phyloP scores from a whole-genome alignment of 78 protist species.

The Speleostelium caveatum region DNA sequence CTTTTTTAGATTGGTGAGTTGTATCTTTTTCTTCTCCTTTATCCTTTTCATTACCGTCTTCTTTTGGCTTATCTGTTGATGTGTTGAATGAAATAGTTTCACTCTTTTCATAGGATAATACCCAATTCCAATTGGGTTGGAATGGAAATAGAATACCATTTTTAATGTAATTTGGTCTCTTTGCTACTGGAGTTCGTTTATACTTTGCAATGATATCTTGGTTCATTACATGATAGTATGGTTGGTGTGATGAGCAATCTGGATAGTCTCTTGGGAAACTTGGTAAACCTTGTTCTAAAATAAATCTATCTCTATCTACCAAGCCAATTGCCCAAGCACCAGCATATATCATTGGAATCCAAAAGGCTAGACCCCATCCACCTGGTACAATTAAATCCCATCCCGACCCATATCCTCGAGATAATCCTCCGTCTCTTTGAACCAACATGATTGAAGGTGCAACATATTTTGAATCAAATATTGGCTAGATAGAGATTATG shows the following conservation, averaged over 20 bases:
- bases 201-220: constrained; percentile 8
- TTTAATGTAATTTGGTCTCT: constrained; percentile 36
- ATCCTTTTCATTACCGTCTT: not conserved
- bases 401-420: constrained; percentile 74
- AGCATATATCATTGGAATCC: constrained; percentile 64
- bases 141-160: constrained; percentile 58
- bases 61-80: not conserved
- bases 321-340: constrained; percentile 79
- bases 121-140: constrained; percentile 48
- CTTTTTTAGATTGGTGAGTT: constrained; percentile 13
- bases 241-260: not conserved
- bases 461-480: not conserved
- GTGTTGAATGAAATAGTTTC: not conserved
- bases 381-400: constrained; percentile 78
- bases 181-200: constrained; percentile 59
- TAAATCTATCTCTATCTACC: constrained; percentile 45
- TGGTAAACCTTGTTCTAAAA: constrained; percentile 69
- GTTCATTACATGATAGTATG: not conserved
- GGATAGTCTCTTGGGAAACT: constrained; percentile 63
- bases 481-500: not conserved
- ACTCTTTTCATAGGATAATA: constrained; percentile 10
- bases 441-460: constrained; percentile 39
- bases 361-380: constrained; percentile 71
- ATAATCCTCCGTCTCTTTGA: constrained; percentile 70
- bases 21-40: constrained; percentile 3